Conservation (phyloP, 164 flowering plant genomes). For the Santalum album region DNA sequence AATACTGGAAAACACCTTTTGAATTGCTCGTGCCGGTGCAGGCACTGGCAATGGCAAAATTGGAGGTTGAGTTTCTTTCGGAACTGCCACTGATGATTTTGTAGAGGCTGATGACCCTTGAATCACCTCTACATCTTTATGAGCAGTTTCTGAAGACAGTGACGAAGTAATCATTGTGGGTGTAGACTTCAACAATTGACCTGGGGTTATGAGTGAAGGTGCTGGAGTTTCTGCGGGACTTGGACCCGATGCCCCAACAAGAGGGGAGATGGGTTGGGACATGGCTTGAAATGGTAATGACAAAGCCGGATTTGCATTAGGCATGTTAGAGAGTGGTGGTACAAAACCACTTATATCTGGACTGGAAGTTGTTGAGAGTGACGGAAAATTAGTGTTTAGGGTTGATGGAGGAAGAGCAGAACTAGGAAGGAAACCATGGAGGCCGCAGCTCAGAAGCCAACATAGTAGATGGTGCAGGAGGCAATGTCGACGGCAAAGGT, state of each 20-base stretch:
- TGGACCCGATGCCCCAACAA: slow-evolving; percentile 31
- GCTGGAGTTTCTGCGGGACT: slow-evolving; percentile 28
- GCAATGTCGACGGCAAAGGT: slow-evolving; percentile 22
- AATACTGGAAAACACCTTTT: slow-evolving; percentile 31
- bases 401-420: slow-evolving; percentile 27
- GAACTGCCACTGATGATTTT: slow-evolving; percentile 27
- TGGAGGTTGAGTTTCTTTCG: slow-evolving; percentile 54
- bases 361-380: slow-evolving; percentile 27
- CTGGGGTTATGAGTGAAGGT: slow-evolving; percentile 60
- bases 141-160: slow-evolving; percentile 31
- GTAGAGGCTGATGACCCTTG: slow-evolving; percentile 28
- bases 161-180: slow-evolving; percentile 28
- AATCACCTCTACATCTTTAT: slow-evolving; percentile 70
- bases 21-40: slow-evolving; percentile 13
- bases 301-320: slow-evolving; percentile 28
- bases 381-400: slow-evolving; percentile 26
- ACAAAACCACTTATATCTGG: slow-evolving; percentile 28
- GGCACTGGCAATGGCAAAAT: slow-evolving; percentile 55
- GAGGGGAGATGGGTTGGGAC: slow-evolving; percentile 28
- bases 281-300: slow-evolving; percentile 29
- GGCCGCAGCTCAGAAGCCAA: slow-evolving; percentile 35
- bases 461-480: slow-evolving; percentile 34
- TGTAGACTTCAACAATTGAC: slow-evolving; percentile 57
- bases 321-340: slow-evolving; percentile 37
- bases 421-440: slow-evolving; percentile 24